Base-by-base conservation (phyloP, 2,329 filamentous ascomycete species). In the Fusarium anguioides region DNA sequence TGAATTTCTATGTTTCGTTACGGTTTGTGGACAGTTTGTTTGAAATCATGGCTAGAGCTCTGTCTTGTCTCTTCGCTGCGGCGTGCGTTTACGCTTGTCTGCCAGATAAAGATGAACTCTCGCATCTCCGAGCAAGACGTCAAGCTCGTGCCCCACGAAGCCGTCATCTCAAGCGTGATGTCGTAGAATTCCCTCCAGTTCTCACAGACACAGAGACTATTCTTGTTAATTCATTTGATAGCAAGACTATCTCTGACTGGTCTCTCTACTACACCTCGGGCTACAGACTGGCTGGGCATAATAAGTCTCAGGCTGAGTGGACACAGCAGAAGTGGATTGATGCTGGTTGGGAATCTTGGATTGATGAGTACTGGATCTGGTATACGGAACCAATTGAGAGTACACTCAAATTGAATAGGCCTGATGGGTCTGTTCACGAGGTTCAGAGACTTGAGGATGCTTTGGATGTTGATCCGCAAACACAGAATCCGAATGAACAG, bases 301-400 rank as follows among this genome's bases (percentile, higher is more conserved):
- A 70, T 40, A 40, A 56, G 6, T 61, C 63, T 1, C 67, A 68
- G 6, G 67, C 67, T 1, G 67, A 68, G 4, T 70, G 67, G 67
- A 69, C 66, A 4, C 64, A 67, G 44, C 39, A 65, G 10, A 67
- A 70, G 3, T 70, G 67, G 67, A 67, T 51, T 0, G 64, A 67
- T 5, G 23, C 44, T 2, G 66, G 67, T 1, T 70, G 67, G 63
- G 66, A 69, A 4, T 67, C 66, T 0, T 67, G 63, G 53, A 69
- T 70, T 4, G 60, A 60, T 4, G 67, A 70, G 42, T 70, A 70
- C 15, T 69, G 64, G 63, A 68, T 69, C 2, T 67, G 52, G 18
- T 70, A 69, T 1, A 70, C 66, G 2, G 67, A 69, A 0, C 67
- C 67, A 0, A 61, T 61, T 9, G 66, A 70, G 23, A 70, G 59